Base-by-base conservation (phyloP, 257 asterid species). In the Echium plantagineum region DNA sequence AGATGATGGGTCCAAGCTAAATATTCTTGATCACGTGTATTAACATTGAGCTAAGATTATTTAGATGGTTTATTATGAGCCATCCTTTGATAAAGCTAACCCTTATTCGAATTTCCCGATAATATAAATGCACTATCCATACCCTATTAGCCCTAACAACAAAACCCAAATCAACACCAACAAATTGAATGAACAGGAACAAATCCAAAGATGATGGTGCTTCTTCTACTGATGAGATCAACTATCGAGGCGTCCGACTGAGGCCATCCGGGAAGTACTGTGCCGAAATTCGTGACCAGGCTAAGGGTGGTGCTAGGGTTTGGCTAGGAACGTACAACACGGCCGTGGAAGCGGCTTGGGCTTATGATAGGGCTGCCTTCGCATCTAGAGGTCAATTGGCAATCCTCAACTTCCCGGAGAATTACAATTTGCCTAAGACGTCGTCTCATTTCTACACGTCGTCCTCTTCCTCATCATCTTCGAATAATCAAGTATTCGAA, bases 261-360 rank as follows among this genome's bases (percentile, higher is more conserved):
- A 74, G 91, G 55, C 88, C 86, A 21, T 84, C 84, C 84, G 93
- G 93, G 4, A 84, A 81, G 31, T 84, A 72, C 46, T 87, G 88
- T 18, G 93, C 93, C 4, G 93, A 84, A 79, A 81, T 84, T 62
- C 85, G 93, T 0, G 93, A 84, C 72, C 69, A 80, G 1, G 60
- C 73, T 4, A 48, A 69, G 20, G 82, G 75, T 3, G 88, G 88
- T 6, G 83, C 87, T 5, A 72, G 93, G 0, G 83, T 84, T 4
- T 84, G 93, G 93, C 84, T 84, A 1, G 87, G 91, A 22, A 84
- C 87, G 7, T 84, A 66, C 58, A 61, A 66, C 76, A 71, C 84
- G 0, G 88, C 83, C 0, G 85, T 77, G 69, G 85, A 79, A 53
- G 93, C 93, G 1, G 93, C 93, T 0, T 57, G 84, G 53, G 93